Base-by-base conservation (phyloP, 176 grass and related monocot genomes). In the Oryza glumipatula region DNA sequence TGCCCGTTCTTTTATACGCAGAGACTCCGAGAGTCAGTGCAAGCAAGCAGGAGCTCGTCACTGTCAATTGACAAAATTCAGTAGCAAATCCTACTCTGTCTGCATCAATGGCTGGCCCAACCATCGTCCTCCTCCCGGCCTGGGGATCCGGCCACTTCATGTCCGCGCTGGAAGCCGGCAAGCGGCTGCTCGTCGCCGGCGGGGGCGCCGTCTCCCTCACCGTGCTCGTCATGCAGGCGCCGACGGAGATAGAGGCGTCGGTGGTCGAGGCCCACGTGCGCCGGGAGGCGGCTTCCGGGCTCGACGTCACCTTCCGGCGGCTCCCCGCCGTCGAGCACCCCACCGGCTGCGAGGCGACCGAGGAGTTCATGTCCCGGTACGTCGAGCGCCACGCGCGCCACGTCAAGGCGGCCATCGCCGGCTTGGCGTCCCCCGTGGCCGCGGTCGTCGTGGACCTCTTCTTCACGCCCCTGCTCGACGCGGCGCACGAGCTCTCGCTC, bases 121-220 rank as follows among this genome's bases (percentile, higher is more conserved):
- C 75, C 80, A 72, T 90, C 39, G 73, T 76, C 67, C 54, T 85
- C 71, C 17, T 90, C 46, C 78, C 88, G 26, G 5, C 2, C 8
- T 86, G 74, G 71, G 76, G 49, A 47, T 56, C 77, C 36, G 83
- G 88, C 45, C 88, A 89, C 58, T 84, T 89, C 70, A 86, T 85
- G 23, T 74, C 88, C 41, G 80, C 80, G 56, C 61, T 84, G 22
- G 77, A 82, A 35, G 22, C 69, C 39, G 88, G 88, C 46, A 82
- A 93, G 80, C 45, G 10, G 2, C 68, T 89, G 66, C 45, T 89
- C 36, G 63, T 44, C 44, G 22, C 28, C 47, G 58, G 74, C 51
- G 30, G 76, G n/a, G 56, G 60, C 61, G 44, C 88, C 19, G 16
- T 89, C 68, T 82, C 88, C 24, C 73, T 89, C 28, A 73, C 77